Evolutionary conservation across 179 eudicot species (phyloP).

Genomic region (Patellifolia procumbens): DNA sequence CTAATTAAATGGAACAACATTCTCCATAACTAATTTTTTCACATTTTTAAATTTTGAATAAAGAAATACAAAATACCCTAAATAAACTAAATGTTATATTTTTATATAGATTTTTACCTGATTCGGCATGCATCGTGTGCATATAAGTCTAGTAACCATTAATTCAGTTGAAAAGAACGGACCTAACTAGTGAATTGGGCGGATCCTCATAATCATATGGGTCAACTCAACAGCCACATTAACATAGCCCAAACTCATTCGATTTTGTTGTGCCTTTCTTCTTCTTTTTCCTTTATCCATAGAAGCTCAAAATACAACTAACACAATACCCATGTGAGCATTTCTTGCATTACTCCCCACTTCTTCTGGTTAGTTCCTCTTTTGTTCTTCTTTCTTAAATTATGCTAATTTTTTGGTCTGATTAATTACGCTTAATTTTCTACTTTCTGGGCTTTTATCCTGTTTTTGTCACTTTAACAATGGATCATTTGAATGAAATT

Average conservation of each 20-base stretch:
- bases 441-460: not conserved
- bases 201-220: not conserved
- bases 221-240: not conserved
- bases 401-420: too few relatives aligned
- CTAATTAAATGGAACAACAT: too few relatives aligned
- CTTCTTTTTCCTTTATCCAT: not conserved
- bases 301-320: not conserved
- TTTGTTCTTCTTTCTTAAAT: not conserved
- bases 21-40: too few relatives aligned
- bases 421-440: too few relatives aligned
- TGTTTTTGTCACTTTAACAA: not conserved
- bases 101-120: too few relatives aligned
- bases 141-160: too few relatives aligned
- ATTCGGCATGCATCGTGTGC: too few relatives aligned
- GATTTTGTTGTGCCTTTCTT: not conserved
- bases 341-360: not conserved
- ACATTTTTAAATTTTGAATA: too few relatives aligned
- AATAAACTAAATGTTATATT: too few relatives aligned
- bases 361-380: not conserved
- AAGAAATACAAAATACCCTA: too few relatives aligned
- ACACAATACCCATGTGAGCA: not conserved
- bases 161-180: too few relatives aligned
- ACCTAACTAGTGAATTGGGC: not conserved
- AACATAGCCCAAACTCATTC: not conserved
- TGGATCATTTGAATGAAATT: too few relatives aligned